Evolutionary conservation across 2,329 filamentous ascomycete genomes (phyloP).

Genomic region (Aspergillus puulaauensis): DNA sequence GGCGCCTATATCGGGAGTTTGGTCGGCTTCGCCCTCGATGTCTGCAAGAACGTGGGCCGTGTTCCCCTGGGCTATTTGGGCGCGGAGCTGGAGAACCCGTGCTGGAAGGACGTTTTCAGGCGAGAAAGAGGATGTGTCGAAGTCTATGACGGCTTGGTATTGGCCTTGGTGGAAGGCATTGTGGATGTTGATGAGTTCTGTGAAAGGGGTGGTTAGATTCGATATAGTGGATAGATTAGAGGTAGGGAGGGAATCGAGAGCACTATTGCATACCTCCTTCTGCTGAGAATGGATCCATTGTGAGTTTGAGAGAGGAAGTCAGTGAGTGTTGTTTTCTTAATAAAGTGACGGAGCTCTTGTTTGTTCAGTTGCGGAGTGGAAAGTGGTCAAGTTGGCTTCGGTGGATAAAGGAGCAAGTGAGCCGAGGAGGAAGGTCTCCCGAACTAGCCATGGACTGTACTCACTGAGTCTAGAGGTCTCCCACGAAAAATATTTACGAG

Average conservation of each 20-base stretch:
- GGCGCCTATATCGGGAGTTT: constrained; percentile 72
- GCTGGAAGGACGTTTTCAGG: constrained; percentile 74
- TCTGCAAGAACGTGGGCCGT: constrained; percentile 70
- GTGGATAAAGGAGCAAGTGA: constrained; percentile 15
- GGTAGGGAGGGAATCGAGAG: not conserved
- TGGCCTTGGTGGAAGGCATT: constrained; percentile 73
- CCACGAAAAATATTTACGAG: not conserved
- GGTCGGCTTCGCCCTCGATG: constrained; percentile 58
- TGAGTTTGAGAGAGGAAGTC: constrained; percentile 20
- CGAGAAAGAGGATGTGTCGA: constrained; percentile 77
- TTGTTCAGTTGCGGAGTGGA: constrained; percentile 7
- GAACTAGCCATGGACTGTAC: not conserved
- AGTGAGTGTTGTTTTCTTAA: not conserved
- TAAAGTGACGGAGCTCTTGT: constrained; percentile 1
- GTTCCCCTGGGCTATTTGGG: constrained; percentile 79
- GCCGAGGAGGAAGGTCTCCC: constrained; percentile 14
- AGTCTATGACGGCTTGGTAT: constrained; percentile 82
- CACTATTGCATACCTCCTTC: constrained; percentile 54
- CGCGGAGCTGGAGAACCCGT: constrained; percentile 75
- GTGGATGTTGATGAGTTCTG: constrained; percentile 67
- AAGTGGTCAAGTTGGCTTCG: constrained; percentile 27
- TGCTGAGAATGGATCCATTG: constrained; percentile 64
- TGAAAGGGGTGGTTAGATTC: constrained; percentile 9
- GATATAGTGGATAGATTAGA: not conserved
- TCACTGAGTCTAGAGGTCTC: too few species aligned